Evolutionary conservation across 352 stramenopile genomes (phyloP), one percentile per base, ranked within the genome.

Genomic region (Phytopythium mirpurense): DNA sequence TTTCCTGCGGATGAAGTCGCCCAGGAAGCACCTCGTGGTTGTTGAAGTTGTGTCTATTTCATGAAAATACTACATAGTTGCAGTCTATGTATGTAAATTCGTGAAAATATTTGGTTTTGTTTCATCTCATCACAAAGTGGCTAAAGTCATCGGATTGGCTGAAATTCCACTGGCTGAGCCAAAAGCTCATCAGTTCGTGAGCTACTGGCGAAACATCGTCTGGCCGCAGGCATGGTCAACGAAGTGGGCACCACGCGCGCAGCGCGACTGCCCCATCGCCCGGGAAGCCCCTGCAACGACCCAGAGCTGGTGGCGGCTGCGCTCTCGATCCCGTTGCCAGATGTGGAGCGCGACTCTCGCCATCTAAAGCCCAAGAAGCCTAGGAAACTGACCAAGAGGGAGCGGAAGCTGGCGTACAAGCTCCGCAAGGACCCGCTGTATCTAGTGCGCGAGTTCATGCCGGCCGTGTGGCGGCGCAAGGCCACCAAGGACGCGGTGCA

Each of bases 91-190:
- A 10, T 32, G 29, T 32, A 32, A 32, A 10, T 32, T 32, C 29
- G 29, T 5, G 29, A 9, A 32, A 5, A 10, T 36, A 15, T 3
- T 15, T 36, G 32, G 5, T 10, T 1, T 14, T 7, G 32, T 47
- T 47, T 4, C 16, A 15, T 23, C n/a, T n/a, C n/a, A n/a, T n/a
- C n/a, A n/a, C n/a, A n/a, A n/a, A n/a, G n/a, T n/a, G n/a, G n/a
- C n/a, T n/a, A n/a, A n/a, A n/a, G n/a, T n/a, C n/a, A n/a, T 51
- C 7, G 38, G 44, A 51, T 38, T 51, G 44, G 44, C n/a, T 36
- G n/a, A 27, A 51, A 51, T 38, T 16, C 12, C 18, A 51, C 27
- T 51, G 44, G 44, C 11, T 16, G n/a, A n/a, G n/a, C n/a, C n/a
- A n/a, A n/a, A n/a, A n/a, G n/a, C n/a, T n/a, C n/a, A n/a, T n/a